Evolutionary conservation across 163 green algal species (phyloP).

Genomic region (Scenedesmus sp.): DNA sequence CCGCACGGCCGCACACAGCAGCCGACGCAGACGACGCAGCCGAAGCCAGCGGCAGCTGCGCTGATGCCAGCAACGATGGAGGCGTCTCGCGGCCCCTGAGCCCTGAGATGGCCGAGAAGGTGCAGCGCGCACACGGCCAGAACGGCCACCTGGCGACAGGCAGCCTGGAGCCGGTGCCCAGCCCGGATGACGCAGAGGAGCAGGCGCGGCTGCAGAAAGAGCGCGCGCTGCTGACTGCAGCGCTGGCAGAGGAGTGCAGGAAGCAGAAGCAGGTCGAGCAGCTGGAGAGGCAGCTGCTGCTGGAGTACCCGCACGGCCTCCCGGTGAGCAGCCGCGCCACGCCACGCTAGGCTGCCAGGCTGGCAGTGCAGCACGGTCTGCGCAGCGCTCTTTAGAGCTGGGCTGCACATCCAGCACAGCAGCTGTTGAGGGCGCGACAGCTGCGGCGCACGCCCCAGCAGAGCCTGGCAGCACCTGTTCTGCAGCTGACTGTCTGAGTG

Average conservation of each 20-base stretch:
- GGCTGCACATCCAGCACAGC: too few species aligned
- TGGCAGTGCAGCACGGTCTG: neutral
- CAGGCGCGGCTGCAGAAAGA: neutral
- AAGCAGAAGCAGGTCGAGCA: conserved; percentile 19
- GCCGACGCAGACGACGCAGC: neutral
- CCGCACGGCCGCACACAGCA: neutral
- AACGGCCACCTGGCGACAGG: neutral
- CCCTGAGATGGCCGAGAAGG: neutral
- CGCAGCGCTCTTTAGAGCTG: too few species aligned
- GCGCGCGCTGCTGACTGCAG: neutral
- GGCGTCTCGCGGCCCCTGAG: conserved; percentile 1
- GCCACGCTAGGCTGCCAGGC: neutral
- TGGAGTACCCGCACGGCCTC: conserved; percentile 40
- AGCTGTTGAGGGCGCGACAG: too few species aligned
- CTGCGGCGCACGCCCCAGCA: too few species aligned
- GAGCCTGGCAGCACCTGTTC: too few species aligned
- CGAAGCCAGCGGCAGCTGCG: neutral
- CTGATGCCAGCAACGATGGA: neutral
- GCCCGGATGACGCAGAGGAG: neutral
- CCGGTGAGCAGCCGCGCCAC: neutral
- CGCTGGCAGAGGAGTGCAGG: neutral
- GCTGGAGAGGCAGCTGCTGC: conserved; percentile 14
- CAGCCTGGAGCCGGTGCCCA: conserved; percentile 13
- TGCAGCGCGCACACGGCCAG: neutral
- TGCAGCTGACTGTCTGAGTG: neutral